phyloP scores from a whole-genome alignment of 78 protist species.

The Cavenderia fasciculata region DNA sequence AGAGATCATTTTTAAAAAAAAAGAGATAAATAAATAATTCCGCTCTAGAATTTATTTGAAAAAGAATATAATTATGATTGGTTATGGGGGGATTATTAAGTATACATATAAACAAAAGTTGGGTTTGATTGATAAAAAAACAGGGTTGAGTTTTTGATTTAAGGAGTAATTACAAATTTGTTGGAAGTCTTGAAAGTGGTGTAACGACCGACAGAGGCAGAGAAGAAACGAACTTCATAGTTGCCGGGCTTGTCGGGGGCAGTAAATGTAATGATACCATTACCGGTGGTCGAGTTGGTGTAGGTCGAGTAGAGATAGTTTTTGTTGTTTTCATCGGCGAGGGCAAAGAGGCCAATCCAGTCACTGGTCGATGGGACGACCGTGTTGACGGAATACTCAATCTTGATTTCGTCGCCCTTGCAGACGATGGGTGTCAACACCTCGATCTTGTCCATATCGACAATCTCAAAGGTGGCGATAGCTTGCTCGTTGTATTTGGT shows the following conservation, averaged over 20 bases:
- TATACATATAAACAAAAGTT: too few relatives aligned
- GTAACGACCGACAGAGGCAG: slow-evolving; percentile 49
- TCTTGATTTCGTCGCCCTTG: slow-evolving; percentile 18
- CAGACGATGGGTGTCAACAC: slow-evolving; percentile 5
- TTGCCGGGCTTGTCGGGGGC: slow-evolving; percentile 49
- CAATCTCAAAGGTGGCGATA: slow-evolving; percentile 11
- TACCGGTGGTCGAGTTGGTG: slow-evolving; percentile 39
- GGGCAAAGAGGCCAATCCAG: slow-evolving; percentile 60
- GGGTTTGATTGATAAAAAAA: too few relatives aligned
- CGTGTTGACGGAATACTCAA: slow-evolving; percentile 55
- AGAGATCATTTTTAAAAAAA: too few relatives aligned
- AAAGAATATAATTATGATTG: too few relatives aligned
- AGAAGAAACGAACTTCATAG: slow-evolving; percentile 67
- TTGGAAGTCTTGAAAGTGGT: slow-evolving; percentile 8
- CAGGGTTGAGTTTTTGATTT: too few relatives aligned
- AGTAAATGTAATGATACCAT: slow-evolving; percentile 21
- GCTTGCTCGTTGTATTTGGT: slow-evolving; percentile 74
- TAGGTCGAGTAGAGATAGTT: slow-evolving; percentile 41
- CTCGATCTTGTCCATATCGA: slow-evolving; percentile 19
- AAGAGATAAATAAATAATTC: too few relatives aligned
- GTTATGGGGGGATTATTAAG: too few relatives aligned
- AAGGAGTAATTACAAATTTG: slow-evolving; percentile 13
- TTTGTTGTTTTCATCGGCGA: slow-evolving; percentile 43
- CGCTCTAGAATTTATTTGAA: too few relatives aligned
- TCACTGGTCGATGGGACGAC: slow-evolving; percentile 26